A percentile compares a stretch with the other conserved stretches of the same genome.
Evolutionary conservation across 2,329 filamentous ascomycete genomes (phyloP).

Genomic region (Alternaria solani): DNA sequence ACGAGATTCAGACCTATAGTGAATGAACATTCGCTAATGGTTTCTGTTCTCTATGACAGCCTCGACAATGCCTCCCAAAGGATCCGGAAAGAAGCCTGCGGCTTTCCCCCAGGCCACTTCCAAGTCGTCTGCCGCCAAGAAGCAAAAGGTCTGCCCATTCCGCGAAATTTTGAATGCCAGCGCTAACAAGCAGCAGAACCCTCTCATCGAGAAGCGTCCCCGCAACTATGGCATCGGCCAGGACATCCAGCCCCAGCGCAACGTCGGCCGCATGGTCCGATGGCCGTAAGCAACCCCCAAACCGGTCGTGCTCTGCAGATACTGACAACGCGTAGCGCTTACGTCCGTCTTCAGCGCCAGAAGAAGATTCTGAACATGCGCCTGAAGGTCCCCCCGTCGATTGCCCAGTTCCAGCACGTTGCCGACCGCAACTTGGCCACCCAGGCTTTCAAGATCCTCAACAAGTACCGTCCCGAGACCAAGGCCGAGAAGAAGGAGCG

Average conservation of each 20-base stretch:
- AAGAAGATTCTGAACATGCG: constrained; percentile 97
- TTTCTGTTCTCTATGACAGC: constrained; percentile 99
- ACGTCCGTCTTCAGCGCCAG: constrained; percentile 95
- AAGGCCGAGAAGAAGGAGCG: constrained; percentile 99
- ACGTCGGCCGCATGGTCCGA: constrained; percentile 85
- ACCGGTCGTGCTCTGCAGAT: background rate
- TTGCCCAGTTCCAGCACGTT: constrained; percentile 97
- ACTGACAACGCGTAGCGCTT: constrained; percentile 50
- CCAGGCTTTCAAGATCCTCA: constrained; percentile 98
- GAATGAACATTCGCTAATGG: constrained; percentile 84
- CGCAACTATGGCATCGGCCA: constrained; percentile 99
- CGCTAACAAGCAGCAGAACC: constrained; percentile 72
- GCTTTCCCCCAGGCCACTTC: constrained; percentile 62
- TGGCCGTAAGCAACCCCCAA: constrained; percentile 51
- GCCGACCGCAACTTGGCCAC: constrained; percentile 75
- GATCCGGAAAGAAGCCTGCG: constrained; percentile 91
- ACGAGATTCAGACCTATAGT: constrained; percentile 55
- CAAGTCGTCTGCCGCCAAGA: constrained; percentile 86
- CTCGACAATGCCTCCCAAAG: constrained; percentile 77
- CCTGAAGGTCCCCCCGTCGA: constrained; percentile 96
- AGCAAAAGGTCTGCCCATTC: constrained; percentile 79
- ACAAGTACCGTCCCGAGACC: constrained; percentile 99
- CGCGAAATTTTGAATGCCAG: constrained; percentile 10
- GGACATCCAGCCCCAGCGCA: constrained; percentile 80
- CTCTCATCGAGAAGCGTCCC: constrained; percentile 96